Conservation (phyloP, 192 early-diverging fungal genomes). For the Linnemannia hyalina region DNA sequence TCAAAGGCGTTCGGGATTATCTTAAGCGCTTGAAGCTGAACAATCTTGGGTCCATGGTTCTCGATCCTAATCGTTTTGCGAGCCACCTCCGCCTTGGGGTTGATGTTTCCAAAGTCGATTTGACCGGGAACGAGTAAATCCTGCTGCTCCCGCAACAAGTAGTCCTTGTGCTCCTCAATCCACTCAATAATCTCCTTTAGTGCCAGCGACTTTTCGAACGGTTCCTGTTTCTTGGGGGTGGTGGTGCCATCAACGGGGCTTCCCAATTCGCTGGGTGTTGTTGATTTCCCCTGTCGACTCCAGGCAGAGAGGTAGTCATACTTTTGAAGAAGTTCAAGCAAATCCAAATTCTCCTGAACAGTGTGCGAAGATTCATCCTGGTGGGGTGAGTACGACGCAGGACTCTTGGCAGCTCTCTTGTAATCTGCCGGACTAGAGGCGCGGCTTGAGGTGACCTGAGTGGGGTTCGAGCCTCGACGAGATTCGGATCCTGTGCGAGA, state of each 20-base stretch:
- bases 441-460: constrained; percentile 15
- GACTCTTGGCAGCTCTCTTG: constrained; percentile 32
- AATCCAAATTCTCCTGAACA: constrained; percentile 47
- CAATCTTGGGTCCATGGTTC: constrained; percentile 39
- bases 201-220: constrained; percentile 45
- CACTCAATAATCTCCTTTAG: constrained; percentile 50
- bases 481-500: constrained; percentile 38
- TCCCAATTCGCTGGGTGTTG: constrained; percentile 31
- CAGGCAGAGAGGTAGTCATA: constrained; percentile 47
- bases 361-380: constrained; percentile 30
- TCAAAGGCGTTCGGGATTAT: constrained; percentile 47
- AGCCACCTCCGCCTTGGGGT: constrained; percentile 31
- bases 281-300: constrained; percentile 47
- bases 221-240: constrained; percentile 37
- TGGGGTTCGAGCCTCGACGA: constrained; percentile 36
- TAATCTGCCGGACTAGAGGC: constrained; percentile 40
- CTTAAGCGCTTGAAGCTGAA: constrained; percentile 37
- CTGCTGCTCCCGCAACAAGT: constrained; percentile 33
- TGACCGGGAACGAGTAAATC: constrained; percentile 39
- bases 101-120: constrained; percentile 49
- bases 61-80: constrained; percentile 44
- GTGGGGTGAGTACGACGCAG: constrained; percentile 25
- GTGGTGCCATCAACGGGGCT: constrained; percentile 45
- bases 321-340: constrained; percentile 44
- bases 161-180: constrained; percentile 49